Evolutionary conservation across 352 stramenopile genomes (phyloP), one percentile per base, ranked within the genome.

Genomic region (Detonula confervacea): DNA sequence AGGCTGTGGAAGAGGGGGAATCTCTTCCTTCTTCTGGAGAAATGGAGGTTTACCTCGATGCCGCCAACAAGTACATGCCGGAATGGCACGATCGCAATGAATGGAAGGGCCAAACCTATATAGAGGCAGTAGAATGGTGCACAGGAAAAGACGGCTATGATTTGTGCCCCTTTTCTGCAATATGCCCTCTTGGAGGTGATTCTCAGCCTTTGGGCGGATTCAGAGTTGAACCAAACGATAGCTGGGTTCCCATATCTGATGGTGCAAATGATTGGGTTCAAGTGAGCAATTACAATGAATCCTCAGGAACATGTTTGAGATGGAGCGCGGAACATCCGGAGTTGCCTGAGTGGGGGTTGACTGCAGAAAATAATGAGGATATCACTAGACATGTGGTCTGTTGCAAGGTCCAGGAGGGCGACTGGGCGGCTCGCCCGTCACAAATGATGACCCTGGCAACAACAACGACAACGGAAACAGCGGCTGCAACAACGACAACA

Each of bases 251-350:
- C 16, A 66, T 76, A 18, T 22, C 2, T 9, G 55, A 68, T 52
- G 16, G 2, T 0, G 24, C 35, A 11, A 65, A 68, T 52, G 54
- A 66, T 51, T 76, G 67, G 67, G 44, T 68, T 4, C 67, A 76
- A 20, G 54, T 76, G 27, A 54, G 55, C 20, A 25, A 3, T 33
- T 18, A 37, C 7, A 16, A 25, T 16, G 46, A 27, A 20, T 18
- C 29, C 1, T 20, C 22, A n/a, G 33, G 5, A 1, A 55, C 6
- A 33, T 73, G 64, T 30, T 4, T 11, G n/a, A 1, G n/a, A 7
- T 55, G 54, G 30, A 29, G 1, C 1, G 2, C 14, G 6, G 7
- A 24, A 33, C 16, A 55, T 27, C 2, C 1, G 16, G 20, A 29
- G 4, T 2, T 20, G 18, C 57, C 57, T 16, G 57, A 25, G 7